phyloP scores from a whole-genome alignment of 345 rosid genomes.

The Stellera chamaejasme region DNA sequence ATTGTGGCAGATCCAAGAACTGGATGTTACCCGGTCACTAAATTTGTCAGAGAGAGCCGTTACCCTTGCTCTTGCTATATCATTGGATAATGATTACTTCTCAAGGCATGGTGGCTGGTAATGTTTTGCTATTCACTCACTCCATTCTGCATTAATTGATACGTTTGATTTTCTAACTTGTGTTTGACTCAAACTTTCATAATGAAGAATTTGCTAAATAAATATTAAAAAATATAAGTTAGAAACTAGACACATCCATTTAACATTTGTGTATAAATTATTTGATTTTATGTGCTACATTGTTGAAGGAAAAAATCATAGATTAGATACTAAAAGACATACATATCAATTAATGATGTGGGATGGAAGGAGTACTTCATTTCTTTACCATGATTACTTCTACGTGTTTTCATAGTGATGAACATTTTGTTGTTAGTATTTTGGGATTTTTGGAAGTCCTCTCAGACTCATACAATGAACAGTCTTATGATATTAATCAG shows the following conservation, averaged over 20 bases:
- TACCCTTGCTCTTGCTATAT: conserved; percentile 78
- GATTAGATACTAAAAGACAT: background rate
- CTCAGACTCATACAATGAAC: too few species aligned
- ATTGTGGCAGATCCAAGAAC: conserved; percentile 56
- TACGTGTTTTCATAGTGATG: too few species aligned
- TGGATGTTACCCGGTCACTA: conserved; percentile 63
- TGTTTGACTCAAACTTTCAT: background rate
- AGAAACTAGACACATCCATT: too few species aligned
- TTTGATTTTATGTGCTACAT: background rate
- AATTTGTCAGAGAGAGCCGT: conserved; percentile 81
- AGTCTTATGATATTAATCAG: too few species aligned
- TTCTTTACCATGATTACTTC: too few species aligned
- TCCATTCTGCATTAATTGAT: background rate
- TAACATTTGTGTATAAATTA: too few species aligned
- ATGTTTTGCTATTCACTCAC: conserved; percentile 7
- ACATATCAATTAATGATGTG: too few species aligned
- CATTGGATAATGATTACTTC: conserved; percentile 90
- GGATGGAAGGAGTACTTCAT: too few species aligned
- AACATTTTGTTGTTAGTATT: too few species aligned
- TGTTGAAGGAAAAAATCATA: background rate
- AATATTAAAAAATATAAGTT: too few species aligned
- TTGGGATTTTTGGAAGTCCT: too few species aligned
- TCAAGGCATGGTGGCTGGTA: conserved; percentile 96
- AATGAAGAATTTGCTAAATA: background rate
- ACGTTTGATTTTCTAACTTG: background rate